Conservation (phyloP, 352 stramenopile genomes). For the Globisporangium abappressorium region DNA sequence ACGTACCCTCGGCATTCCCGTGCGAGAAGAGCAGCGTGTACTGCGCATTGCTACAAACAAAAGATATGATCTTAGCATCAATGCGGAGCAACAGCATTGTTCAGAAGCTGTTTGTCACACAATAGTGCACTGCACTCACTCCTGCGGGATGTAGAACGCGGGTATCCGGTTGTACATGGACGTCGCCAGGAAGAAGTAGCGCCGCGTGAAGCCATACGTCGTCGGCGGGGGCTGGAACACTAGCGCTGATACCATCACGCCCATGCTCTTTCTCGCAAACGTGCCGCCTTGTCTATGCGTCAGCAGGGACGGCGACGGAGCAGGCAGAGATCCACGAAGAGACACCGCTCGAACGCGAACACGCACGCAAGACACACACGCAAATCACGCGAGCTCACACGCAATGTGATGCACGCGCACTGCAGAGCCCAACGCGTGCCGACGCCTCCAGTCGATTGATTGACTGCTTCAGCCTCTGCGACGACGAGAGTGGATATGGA, state of each 20-base stretch:
- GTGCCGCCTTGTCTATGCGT: slow-evolving; percentile 4
- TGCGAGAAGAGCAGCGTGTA: slow-evolving; percentile 97
- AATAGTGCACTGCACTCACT: slow-evolving; percentile 37
- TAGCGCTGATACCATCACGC: slow-evolving; percentile 71
- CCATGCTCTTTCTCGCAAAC: slow-evolving; percentile 43
- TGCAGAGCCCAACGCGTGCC: background rate
- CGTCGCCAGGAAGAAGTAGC: slow-evolving; percentile 94
- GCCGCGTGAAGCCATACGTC: slow-evolving; percentile 73
- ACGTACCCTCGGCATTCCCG: slow-evolving; percentile 93
- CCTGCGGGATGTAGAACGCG: slow-evolving; percentile 93
- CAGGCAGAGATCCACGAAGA: background rate
- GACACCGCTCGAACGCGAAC: background rate
- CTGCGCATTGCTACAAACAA: slow-evolving; percentile 69
- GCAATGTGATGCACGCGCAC: background rate
- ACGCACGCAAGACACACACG: background rate
- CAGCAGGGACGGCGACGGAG: background rate
- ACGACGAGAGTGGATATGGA: slow-evolving; percentile 6
- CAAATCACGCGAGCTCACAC: background rate
- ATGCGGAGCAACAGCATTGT: background rate
- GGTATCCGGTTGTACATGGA: slow-evolving; percentile 87
- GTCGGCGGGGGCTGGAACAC: slow-evolving; percentile 87
- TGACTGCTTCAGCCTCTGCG: background rate
- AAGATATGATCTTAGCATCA: background rate
- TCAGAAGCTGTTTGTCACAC: background rate
- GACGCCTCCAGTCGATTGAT: background rate